phyloP scores from a whole-genome alignment of 2,329 filamentous ascomycete genomes.

The Talaromyces pinophilus region DNA sequence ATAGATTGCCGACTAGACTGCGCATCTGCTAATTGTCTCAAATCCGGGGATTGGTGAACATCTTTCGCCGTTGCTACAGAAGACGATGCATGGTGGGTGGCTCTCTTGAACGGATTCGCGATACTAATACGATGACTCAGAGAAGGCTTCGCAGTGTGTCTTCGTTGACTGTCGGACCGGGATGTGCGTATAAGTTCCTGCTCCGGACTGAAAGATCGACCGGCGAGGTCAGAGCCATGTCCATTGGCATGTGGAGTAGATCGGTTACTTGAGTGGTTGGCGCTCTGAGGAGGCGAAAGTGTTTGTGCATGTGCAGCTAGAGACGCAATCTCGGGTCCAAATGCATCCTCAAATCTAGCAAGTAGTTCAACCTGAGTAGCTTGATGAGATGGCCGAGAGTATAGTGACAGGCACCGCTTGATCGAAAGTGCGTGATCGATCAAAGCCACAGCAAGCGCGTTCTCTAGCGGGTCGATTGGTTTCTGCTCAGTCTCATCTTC shows the following conservation, averaged over 20 bases:
- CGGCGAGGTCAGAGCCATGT: slow-evolving; percentile 24
- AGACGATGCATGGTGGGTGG: slow-evolving; percentile 38
- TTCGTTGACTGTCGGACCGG: slow-evolving; percentile 34
- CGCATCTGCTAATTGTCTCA: slow-evolving; percentile 28
- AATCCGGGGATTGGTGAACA: slow-evolving; percentile 30
- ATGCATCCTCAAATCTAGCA: slow-evolving; percentile 42
- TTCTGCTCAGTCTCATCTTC: slow-evolving; percentile 55
- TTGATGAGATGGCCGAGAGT: slow-evolving; percentile 61
- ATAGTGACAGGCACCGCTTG: slow-evolving; percentile 74
- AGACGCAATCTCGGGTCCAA: slow-evolving; percentile 65
- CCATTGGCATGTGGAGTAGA: slow-evolving; percentile 33
- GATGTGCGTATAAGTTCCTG: slow-evolving; percentile 38
- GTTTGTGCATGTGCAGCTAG: slow-evolving; percentile 46
- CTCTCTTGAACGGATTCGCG: slow-evolving; percentile 48
- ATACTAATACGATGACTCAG: slow-evolving; percentile 46
- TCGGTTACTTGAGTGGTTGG: slow-evolving; percentile 24
- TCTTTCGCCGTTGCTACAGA: slow-evolving; percentile 36
- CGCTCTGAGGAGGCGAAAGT: slow-evolving; percentile 51
- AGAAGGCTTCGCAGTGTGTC: slow-evolving; percentile 38
- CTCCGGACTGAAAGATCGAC: slow-evolving; percentile 39
- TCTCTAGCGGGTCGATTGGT: slow-evolving; percentile 62
- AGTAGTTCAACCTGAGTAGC: slow-evolving; percentile 43
- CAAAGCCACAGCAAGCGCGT: slow-evolving; percentile 78
- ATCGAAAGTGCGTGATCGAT: slow-evolving; percentile 88
- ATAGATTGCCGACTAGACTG: slow-evolving; percentile 29